Evolutionary conservation across 345 rosid genomes (phyloP), one percentile per base, ranked within the genome.

Genomic region (Turnera subulata): DNA sequence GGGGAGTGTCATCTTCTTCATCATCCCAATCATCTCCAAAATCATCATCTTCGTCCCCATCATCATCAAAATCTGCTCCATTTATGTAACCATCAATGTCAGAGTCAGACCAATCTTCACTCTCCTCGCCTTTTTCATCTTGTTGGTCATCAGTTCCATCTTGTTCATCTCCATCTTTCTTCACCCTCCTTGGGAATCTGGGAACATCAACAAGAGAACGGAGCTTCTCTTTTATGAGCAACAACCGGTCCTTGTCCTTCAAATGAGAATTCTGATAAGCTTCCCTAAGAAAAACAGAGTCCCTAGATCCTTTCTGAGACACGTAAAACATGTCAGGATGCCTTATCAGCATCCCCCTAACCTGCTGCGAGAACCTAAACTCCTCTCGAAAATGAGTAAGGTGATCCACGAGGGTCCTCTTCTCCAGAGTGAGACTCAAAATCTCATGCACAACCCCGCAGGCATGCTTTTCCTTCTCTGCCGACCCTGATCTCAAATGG

Each of bases 321-420:
- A 93, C 97, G 11, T 85, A 93, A 75, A 93, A 89, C 74, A 89
- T 58, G 68, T 93, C 97, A 45, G 95, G 99, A 50, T 93, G 96
- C 68, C 99, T 83, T 63, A 93, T 77, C 61, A 93, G 71, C 99
- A 93, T 89, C 46, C 97, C 97, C 54, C 99, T 80, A 43, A 93
- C 55, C 32, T 93, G 97, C 69, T 93, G 96, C 48, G 99, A 87
- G 76, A 93, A 85, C 62, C 99, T 79, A 54, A 89, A 93, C 54
- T 93, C 99, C 71, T 89, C 91, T 5, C 99, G 76, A 64, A 89
- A 93, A 77, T 93, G 97, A 62, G 97, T 93, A 56, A 93, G 76
- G 76, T 89, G 95, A 83, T 93, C 99, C n/a, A 89, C 99, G 62
- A 93, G 76, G 46, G 91, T 93, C 70, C 81, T 82, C 84, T 93